Evolutionary conservation across 805 yeast species (phyloP), one percentile per base, ranked within the genome.

Genomic region (Limtongia smithiae): DNA sequence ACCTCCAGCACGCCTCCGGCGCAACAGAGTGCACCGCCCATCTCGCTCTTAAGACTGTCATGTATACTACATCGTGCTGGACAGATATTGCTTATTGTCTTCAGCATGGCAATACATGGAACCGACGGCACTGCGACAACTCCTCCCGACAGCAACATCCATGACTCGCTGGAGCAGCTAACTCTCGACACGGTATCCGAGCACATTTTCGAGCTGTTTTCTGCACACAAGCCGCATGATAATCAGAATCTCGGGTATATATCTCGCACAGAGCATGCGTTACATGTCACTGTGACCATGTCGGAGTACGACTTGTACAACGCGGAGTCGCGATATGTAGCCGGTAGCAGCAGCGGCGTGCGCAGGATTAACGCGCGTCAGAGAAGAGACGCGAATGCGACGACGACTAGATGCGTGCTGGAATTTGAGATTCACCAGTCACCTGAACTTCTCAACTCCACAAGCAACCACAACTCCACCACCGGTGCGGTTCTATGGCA

Each of bases 401-500:
- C 24, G 5, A 8, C 28, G 12, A 4, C 25, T 4, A 17, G n/a
- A 3, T 9, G 20, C 11, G 5, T 27, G 12, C 22, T 60, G 6
- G 52, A 62, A n/a, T 58, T 62, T 34, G 32, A 31, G n/a, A 41
- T 68, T n/a, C 55, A 62, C 14, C 76, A 71, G 44, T 68, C 73
- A 0, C 46, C 67, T 2, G 58, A 69, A 0, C 54, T 62, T 0
- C 58, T 71, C 41, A 58, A 69, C 9, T 69, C 73, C 2, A 62
- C 65, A 22, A n/a, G n/a, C n/a, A 58, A 61, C 0, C 61, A 68
- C 24, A 35, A 65, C 14, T 69, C 76, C 17, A 75, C 83, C 3
- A 81, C 87, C 0, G 89, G 89, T 11, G 83, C 77, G 51, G 74
- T 82, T 3, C 68, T 81, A 34, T 82, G 89, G 89, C 67, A 68